These are phyloP conservation scores for Chaetomium tenue DNA, from an alignment of 495 filamentous ascomycete genomes.

Conservation along the genomic window DNA sequence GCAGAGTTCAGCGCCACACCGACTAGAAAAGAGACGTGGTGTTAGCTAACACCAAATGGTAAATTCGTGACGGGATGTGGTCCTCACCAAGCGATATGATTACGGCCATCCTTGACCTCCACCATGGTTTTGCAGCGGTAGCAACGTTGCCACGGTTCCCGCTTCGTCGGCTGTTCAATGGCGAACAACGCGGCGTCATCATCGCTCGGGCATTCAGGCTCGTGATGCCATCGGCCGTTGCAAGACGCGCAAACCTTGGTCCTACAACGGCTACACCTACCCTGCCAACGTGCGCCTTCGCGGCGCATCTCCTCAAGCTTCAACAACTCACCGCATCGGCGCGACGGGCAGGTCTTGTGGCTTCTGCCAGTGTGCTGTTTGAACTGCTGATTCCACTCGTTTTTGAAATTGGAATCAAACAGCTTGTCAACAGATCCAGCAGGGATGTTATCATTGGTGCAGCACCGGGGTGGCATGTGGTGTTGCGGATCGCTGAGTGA, in stretches of 20 bases:
- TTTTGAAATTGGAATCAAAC: conserved; percentile 71
- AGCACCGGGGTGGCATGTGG: conserved; percentile 80
- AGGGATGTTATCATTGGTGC: conserved; percentile 67
- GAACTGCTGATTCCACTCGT: conserved; percentile 72
- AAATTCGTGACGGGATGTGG: conserved; percentile 11
- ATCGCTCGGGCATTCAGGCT: conserved; percentile 67
- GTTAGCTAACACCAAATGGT: conserved; percentile 21
- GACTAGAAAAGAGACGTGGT: conserved; percentile 45
- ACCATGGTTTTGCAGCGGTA: conserved; percentile 71
- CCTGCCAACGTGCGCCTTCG: conserved; percentile 52
- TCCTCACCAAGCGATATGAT: conserved; percentile 80
- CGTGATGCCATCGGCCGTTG: conserved; percentile 68
- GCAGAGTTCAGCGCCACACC: conserved; percentile 78
- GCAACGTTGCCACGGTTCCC: conserved; percentile 75
- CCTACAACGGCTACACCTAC: conserved; percentile 62
- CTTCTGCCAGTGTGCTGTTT: conserved; percentile 70
- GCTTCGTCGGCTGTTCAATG: conserved; percentile 56
- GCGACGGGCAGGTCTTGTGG: conserved; percentile 69
- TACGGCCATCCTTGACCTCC: conserved; percentile 78
- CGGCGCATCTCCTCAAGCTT: conserved; percentile 62
- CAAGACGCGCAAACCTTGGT: conserved; percentile 73
- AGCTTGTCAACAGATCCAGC: conserved; percentile 70
- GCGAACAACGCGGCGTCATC: conserved; percentile 63
- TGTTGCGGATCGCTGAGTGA: conserved; percentile 71
- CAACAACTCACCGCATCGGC: conserved; percentile 72